Conservation (phyloP, 2,329 filamentous ascomycete genomes). For the Aspergillus costaricaensis region DNA sequence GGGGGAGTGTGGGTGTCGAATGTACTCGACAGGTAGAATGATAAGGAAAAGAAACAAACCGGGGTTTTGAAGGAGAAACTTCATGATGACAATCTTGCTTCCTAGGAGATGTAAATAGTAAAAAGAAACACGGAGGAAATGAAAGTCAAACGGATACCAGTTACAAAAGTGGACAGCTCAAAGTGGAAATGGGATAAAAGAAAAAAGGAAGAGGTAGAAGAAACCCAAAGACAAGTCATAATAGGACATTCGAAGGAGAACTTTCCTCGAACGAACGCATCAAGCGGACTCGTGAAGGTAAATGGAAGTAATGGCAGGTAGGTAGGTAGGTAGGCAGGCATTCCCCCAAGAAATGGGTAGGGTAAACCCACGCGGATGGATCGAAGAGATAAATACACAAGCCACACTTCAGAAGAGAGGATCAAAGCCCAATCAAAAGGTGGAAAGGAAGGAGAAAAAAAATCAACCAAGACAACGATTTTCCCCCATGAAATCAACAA, state of each 20-base stretch:
- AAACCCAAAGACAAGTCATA: background rate
- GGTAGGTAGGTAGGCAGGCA: background rate
- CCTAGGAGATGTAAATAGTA: background rate
- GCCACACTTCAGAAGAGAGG: conserved; percentile 2
- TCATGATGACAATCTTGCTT: background rate
- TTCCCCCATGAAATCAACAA: conserved; percentile 23
- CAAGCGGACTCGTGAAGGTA: background rate
- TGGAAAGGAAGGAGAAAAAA: conserved; percentile 7
- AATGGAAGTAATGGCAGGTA: background rate
- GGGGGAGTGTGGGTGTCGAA: no score
- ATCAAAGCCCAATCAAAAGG: background rate
- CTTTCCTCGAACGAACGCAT: conserved; percentile 3
- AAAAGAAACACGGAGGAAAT: background rate
- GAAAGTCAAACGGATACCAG: no score
- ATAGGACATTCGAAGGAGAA: background rate
- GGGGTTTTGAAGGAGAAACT: background rate
- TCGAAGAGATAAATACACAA: background rate
- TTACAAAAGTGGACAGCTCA: background rate
- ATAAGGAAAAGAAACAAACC: background rate
- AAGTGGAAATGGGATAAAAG: background rate
- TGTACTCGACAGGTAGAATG: background rate
- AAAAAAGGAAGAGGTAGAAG: background rate
- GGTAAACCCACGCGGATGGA: background rate
- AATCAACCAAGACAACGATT: conserved; percentile 17
- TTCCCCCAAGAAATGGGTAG: background rate